Evolutionary conservation across 163 green algal genomes (phyloP).

Genomic region (Chlamydomonas reinhardtii): DNA sequence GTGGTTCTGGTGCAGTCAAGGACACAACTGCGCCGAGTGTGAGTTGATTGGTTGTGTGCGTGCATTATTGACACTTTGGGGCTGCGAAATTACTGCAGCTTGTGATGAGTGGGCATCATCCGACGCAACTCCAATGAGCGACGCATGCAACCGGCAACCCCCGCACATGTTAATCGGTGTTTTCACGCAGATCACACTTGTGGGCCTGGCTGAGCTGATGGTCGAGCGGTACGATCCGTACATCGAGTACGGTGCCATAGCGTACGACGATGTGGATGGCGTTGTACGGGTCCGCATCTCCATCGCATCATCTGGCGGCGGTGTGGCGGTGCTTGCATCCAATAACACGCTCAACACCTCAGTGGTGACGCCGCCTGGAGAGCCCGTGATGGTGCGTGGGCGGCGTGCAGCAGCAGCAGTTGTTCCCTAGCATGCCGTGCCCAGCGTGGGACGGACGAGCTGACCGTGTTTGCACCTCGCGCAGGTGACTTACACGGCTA

Average conservation of each 20-base stretch:
- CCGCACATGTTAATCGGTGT: too few species aligned
- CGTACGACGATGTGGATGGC: neutral
- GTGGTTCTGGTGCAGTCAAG: too few species aligned
- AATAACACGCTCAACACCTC: neutral
- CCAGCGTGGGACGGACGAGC: too few species aligned
- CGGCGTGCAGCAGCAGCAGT: neutral
- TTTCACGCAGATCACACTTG: neutral
- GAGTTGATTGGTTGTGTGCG: neutral
- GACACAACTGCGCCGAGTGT: neutral
- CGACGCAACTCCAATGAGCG: too few species aligned
- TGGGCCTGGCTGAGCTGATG: neutral
- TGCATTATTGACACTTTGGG: too few species aligned
- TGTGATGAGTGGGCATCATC: too few species aligned
- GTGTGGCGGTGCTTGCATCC: neutral
- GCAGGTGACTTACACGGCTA: conserved; percentile 19
- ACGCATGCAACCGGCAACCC: too few species aligned
- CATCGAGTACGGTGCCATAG: neutral
- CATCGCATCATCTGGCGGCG: too few species aligned
- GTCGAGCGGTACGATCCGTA: neutral
- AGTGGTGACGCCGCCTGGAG: neutral
- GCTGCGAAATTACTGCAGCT: too few species aligned
- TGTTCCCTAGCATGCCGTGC: too few species aligned
- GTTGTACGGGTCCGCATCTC: neutral
- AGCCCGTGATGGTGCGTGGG: neutral
- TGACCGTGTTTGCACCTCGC: too few species aligned